Evolutionary conservation across 352 stramenopile genomes (phyloP), one percentile per base, ranked within the genome.

Genomic region (Pythium dissimile): DNA sequence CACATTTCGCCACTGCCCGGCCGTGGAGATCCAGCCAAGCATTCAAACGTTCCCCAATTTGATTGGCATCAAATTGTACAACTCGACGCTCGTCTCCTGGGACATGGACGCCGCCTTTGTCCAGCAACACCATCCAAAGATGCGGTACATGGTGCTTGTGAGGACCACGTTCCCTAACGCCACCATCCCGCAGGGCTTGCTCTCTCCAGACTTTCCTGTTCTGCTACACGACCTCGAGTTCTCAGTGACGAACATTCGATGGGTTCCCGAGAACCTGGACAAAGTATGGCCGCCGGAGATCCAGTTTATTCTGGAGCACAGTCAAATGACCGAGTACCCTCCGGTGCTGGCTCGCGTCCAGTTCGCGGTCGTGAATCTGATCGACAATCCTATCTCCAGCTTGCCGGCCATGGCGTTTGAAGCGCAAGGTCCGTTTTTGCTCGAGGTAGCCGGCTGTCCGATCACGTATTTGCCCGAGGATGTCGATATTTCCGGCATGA

Each of bases 141-240:
- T 85, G 30, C 51, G 59, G 1, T 62, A 60, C 10, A 20, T 80
- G 16, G 71, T 66, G 28, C 15, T 84, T 13, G 37, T 77, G 21
- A 60, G 59, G 9, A 68, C 73, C 13, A 71, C 71, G n/a, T 71
- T 79, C 55, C 54, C 66, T 0, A 51, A 77, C 37, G 57, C 37
- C 8, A 41, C 56, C 16, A 21, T 86, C 0, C 74, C 77, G 7
- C 7, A 26, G 0, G 72, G 74, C 0, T 38, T 88, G 32, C 42
- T 75, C n/a, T 73, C 62, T 1, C 18, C 16, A 4, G 52, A 77
- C 12, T 78, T 80, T 24, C 73, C 75, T 1, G 28, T 51, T 2
- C 46, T 41, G 2, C 24, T 84, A 5, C 45, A 53, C 15, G 73
- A 82, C 34, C 57, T 85, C 27, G 66, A 80, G 39, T 55, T 86